Percentiles rank a stretch among this genome's conserved stretches.
Conservation (phyloP, 2,329 filamentous ascomycete species). For the Nemania bipapillata region DNA sequence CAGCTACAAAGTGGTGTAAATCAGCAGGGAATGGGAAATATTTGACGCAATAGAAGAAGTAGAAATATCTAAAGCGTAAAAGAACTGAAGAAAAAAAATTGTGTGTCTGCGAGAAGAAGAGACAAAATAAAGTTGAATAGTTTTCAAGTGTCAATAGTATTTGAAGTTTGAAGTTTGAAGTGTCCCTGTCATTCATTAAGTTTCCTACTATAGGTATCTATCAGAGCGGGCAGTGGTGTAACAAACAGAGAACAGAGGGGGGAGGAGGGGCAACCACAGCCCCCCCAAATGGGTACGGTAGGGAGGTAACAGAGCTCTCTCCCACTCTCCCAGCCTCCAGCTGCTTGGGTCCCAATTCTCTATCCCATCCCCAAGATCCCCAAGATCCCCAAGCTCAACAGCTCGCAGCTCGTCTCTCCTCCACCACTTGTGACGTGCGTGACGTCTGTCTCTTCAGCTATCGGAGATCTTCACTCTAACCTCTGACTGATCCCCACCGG, state of each 20-base stretch:
- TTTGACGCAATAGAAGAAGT: background rate
- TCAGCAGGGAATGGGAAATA: background rate
- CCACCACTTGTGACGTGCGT: conserved; percentile 34
- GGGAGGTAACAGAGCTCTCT: background rate
- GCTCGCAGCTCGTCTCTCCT: conserved; percentile 26
- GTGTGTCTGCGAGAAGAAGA: background rate
- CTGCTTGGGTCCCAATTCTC: background rate
- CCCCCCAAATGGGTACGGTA: too few relatives aligned
- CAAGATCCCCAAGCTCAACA: background rate
- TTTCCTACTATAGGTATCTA: background rate
- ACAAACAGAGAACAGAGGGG: background rate
- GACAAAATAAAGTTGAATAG: background rate
- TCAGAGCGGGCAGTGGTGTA: background rate
- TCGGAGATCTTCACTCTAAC: conserved; percentile 34
- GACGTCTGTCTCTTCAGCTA: conserved; percentile 27
- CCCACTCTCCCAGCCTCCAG: conserved; percentile 10
- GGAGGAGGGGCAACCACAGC: conserved; percentile 33
- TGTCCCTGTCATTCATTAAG: too few relatives aligned
- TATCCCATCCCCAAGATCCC: background rate
- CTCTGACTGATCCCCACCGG: conserved; percentile 31
- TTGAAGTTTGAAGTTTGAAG: conserved; percentile 7
- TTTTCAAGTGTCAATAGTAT: background rate
- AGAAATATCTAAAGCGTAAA: background rate
- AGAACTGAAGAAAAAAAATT: background rate
- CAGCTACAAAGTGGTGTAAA: background rate